A percentile compares a stretch with the other conserved stretches of the same genome.
Conservation (phyloP, 495 filamentous ascomycete genomes). For the Bathelium albidoporum region DNA sequence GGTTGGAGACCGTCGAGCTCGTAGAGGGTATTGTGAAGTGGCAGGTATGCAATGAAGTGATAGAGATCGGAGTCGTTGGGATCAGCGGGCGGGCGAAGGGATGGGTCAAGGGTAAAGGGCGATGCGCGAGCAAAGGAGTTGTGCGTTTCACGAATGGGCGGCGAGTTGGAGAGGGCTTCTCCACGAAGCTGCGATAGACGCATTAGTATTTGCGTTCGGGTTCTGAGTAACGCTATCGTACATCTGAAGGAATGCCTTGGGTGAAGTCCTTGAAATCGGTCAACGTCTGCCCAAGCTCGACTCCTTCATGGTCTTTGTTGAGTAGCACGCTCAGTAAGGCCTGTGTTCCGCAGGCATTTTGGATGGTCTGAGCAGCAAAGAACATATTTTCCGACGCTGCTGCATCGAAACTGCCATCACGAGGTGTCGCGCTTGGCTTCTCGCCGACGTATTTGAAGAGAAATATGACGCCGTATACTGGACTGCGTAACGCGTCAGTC, state of each 20-base stretch:
- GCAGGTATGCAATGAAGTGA: constrained; percentile 94
- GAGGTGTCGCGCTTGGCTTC: constrained; percentile 48
- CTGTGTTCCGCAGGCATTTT: constrained; percentile 98
- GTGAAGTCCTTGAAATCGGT: constrained; percentile 86
- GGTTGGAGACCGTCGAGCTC: constrained; percentile 94
- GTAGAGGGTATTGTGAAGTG: constrained; percentile 68
- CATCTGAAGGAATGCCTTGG: constrained; percentile 70
- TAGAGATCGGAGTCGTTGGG: constrained; percentile 69
- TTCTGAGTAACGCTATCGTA: constrained; percentile 18
- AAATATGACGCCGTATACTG: constrained; percentile 96
- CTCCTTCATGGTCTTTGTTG: constrained; percentile 51
- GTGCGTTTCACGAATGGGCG: constrained; percentile 82
- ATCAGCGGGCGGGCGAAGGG: constrained; percentile 37
- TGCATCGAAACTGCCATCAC: constrained; percentile 70
- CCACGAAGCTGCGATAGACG: constrained; percentile 40
- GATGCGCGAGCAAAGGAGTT: constrained; percentile 83
- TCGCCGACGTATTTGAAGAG: constrained; percentile 94
- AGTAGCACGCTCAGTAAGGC: constrained; percentile 86
- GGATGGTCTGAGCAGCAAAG: constrained; percentile 96
- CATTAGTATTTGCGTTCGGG: background rate
- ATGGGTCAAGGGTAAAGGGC: constrained; percentile 80
- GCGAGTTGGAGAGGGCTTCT: constrained; percentile 57
- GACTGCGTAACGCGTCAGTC: constrained; percentile 33
- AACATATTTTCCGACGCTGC: constrained; percentile 66
- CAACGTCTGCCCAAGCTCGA: constrained; percentile 53